Base-by-base conservation (phyloP, 2,329 filamentous ascomycete species). In the Verticillium dahliae region DNA sequence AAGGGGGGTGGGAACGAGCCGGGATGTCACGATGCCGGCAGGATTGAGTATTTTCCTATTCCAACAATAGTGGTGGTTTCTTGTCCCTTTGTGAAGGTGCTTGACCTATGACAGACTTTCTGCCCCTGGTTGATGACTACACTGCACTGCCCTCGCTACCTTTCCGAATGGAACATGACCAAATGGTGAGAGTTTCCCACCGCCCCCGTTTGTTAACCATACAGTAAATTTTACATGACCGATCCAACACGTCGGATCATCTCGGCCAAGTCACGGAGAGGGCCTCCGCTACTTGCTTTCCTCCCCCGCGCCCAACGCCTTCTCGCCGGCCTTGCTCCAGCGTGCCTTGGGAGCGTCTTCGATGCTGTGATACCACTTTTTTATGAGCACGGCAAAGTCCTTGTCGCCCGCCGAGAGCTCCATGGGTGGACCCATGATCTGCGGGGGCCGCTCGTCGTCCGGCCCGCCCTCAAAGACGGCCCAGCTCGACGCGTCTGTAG, bases 371-470 rank as follows among this genome's bases (percentile, higher is more conserved):
- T 79, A 84, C 79, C 81, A 85, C 56, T 74, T 74, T 65, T 76
- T 76, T 65, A 88, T 71, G 60, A 76, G 74, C 56, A 69, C 69
- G 60, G 83, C 79, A 65, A 85, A 81, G 34, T 73, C 74, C 58
- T 73, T 74, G 72, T 87, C 85, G 34, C 71, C 74, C 14, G 77
- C 74, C 34, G 75, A 76, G 63, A 82, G 77, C 71, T 88, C 85
- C 22, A 88, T 79, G 0, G 85, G 85, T 60, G 84, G 82, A 0
- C 85, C 85, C 63, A 79, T 81, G 59, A 88, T 81, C 72, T 88
- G 81, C 52, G 81, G 75, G 54, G 79, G 72, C 59, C 70, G 68
- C 56, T 74, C 72, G 3, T 72, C 72, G 38, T 74, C 41, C 54
- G 33, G 27, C 27, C 11, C 71, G 45, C 73, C 72, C 66, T 86